Base-by-base conservation (phyloP, 2,329 filamentous ascomycete genomes). In the Cercospora sp. region DNA sequence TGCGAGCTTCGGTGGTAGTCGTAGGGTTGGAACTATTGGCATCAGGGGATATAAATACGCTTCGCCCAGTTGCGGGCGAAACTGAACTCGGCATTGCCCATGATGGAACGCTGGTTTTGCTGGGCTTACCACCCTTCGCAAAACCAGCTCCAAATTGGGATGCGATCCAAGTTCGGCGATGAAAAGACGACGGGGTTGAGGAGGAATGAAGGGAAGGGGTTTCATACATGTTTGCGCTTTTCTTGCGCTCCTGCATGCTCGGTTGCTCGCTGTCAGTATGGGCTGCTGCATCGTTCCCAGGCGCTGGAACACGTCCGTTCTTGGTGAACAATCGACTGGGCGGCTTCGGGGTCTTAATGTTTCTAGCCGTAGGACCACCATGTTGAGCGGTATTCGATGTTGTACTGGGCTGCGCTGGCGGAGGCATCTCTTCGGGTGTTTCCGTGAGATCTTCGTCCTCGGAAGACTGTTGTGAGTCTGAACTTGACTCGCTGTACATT, bases 141-240 rank as follows among this genome's bases (percentile, higher is more conserved):
- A 60, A 72, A 67, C 69, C 69, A 58, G 69, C 67, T 61, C 71
- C 72, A 66, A 73, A 71, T 61, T 67, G 62, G 18, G 67, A 49
- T 60, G 61, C 59, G 65, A 67, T 51, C 67, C 68, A 70, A 53
- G 55, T 63, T 34, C 21, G 53, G 49, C 61, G 69, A 59, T 60
- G 65, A 55, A 73, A 73, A 21, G 66, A 63, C 40, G 70, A 69
- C 55, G 67, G 45, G 57, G 61, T 62, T n/a, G 57, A 53, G 49
- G 53, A 24, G 55, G 45, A 53, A 21, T 71, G 51, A 66, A 55
- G 9, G 67, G 62, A 67, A 66, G 71, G 65, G 66, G 64, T 61
- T 49, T 68, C 76, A 67, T 78, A 77, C 76, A 78, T 78, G 70
- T 77, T 78, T 61, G 72, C 70, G 66, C 69, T 74, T 58, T 70